Percentiles rank a stretch among this genome's conserved stretches.
phyloP scores from a whole-genome alignment of 208 protist genomes.

The Chromosphaera perkinsii region DNA sequence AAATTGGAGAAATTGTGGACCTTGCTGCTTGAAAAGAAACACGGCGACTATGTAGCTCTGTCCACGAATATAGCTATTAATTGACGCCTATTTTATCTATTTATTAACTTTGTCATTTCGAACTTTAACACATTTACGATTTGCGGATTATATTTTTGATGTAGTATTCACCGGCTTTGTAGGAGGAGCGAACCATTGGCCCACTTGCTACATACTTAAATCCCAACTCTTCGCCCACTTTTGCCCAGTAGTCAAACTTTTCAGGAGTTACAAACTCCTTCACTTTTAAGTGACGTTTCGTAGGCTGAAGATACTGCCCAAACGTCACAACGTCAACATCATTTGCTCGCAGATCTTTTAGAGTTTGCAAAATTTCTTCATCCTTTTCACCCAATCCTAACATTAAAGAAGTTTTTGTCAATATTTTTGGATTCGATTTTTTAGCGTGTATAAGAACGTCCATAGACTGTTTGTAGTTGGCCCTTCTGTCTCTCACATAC shows the following conservation, averaged over 20 bases:
- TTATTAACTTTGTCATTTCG: too few species aligned
- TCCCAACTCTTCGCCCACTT: conserved; percentile 71
- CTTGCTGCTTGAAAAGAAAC: too few species aligned
- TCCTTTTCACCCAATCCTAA: conserved; percentile 90
- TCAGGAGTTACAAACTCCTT: conserved; percentile 82
- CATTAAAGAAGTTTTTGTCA: conserved; percentile 97
- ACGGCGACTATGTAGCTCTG: too few species aligned
- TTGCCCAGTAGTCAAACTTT: conserved; percentile 87
- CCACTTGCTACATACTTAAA: conserved; percentile 88
- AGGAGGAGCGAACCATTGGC: conserved; percentile 77
- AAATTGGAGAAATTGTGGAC: too few species aligned
- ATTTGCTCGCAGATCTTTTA: conserved; percentile 76
- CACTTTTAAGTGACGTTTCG: conserved; percentile 83
- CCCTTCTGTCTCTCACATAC: conserved; percentile 82
- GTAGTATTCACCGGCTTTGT: conserved; percentile 88
- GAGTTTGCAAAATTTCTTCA: conserved; percentile 84
- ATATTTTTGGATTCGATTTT: conserved; percentile 54
- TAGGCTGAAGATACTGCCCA: conserved; percentile 93
- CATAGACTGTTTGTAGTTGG: conserved; percentile 87
- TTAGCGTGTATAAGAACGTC: conserved; percentile 77
- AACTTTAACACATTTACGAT: too few species aligned
- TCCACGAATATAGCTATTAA: too few species aligned
- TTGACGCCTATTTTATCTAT: too few species aligned
- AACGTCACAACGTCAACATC: conserved; percentile 86
- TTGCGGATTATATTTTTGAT: conserved; percentile 79